Conservation (phyloP, 345 rosid species). For the Sisymbrium altissimum region DNA sequence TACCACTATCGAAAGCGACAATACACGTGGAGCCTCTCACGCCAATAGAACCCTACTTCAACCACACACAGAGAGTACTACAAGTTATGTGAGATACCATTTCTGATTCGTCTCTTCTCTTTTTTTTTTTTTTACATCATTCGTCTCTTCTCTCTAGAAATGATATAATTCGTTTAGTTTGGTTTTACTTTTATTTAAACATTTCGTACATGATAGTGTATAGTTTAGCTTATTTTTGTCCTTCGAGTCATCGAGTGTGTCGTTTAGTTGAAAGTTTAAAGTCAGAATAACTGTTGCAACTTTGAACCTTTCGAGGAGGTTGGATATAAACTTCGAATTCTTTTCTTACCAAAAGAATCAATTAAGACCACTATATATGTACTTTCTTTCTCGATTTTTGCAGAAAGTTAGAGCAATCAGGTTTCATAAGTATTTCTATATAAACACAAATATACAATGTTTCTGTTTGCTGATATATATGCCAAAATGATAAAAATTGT, state of each 20-base stretch:
- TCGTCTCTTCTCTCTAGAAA: background rate
- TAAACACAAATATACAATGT: background rate
- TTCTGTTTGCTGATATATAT: background rate
- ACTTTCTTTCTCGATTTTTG: background rate
- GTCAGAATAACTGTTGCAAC: background rate
- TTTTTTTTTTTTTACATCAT: too few species aligned
- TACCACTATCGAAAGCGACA: conserved; percentile 22
- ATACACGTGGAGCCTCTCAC: conserved; percentile 22
- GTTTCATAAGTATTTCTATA: background rate
- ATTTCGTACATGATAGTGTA: background rate
- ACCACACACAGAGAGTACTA: conserved; percentile 5
- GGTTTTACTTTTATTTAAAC: background rate
- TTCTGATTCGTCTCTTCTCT: conserved; percentile 8
- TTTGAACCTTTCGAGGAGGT: background rate
- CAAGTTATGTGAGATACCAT: background rate
- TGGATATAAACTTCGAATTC: background rate
- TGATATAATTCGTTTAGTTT: background rate
- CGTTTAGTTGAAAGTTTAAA: background rate
- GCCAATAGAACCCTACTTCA: conserved; percentile 22
- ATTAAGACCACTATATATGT: background rate
- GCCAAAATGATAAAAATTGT: background rate
- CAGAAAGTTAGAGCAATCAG: background rate
- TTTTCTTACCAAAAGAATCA: background rate
- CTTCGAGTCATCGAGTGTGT: background rate
- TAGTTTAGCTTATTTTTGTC: background rate